Conservation (phyloP, 352 stramenopile genomes). For the Globisporangium middletonii region DNA sequence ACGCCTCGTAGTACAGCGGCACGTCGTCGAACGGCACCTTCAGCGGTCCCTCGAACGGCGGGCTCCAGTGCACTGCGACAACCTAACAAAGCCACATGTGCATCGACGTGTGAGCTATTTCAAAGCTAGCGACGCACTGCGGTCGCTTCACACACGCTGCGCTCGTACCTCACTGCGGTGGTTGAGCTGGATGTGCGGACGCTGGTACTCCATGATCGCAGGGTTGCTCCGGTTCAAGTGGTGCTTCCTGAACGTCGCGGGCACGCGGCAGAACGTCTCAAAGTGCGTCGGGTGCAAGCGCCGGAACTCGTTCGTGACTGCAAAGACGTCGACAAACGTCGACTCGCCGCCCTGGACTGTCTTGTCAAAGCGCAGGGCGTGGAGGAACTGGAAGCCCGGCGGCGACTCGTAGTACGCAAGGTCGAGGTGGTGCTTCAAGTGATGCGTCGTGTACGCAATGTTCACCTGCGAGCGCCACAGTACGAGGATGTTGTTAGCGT, state of each 20-base stretch:
- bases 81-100: slow-evolving; percentile 31
- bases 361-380: slow-evolving; percentile 86
- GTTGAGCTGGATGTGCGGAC: slow-evolving; percentile 91
- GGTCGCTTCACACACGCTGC: not conserved
- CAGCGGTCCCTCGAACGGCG: slow-evolving; percentile 92
- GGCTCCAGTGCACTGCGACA: slow-evolving; percentile 90
- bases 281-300: slow-evolving; percentile 61
- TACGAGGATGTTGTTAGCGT: not conserved
- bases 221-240: slow-evolving; percentile 85
- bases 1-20: slow-evolving; percentile 75
- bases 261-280: slow-evolving; percentile 70
- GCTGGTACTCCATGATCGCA: slow-evolving; percentile 91
- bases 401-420: slow-evolving; percentile 96
- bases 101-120: not conserved
- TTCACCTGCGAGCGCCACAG: slow-evolving; percentile 66
- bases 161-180: slow-evolving; percentile 58
- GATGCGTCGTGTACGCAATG: slow-evolving; percentile 91
- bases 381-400: slow-evolving; percentile 93
- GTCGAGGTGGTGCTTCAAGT: slow-evolving; percentile 92
- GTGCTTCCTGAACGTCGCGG: slow-evolving; percentile 93
- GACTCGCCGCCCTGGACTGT: slow-evolving; percentile 80
- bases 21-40: slow-evolving; percentile 71
- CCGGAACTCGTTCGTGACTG: slow-evolving; percentile 64
- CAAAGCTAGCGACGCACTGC: not conserved
- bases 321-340: slow-evolving; percentile 84